phyloP scores from a whole-genome alignment of 371 early-diverging fungal species.

The Amoeboaphelidium protococcarum region DNA sequence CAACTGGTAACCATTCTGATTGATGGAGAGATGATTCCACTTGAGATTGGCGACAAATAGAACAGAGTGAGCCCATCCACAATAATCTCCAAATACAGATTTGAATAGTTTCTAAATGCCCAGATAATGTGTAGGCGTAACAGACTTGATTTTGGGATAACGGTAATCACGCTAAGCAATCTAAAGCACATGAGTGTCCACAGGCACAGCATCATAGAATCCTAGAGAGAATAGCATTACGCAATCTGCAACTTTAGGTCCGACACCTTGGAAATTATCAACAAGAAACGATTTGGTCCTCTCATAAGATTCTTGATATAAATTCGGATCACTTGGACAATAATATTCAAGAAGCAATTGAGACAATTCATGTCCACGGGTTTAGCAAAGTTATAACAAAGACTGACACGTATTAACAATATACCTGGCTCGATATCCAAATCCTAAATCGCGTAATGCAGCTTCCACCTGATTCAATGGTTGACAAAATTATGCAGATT shows the following conservation, averaged over 20 bases:
- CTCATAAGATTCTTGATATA: neutral
- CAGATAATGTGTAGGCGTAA: conserved; percentile 34
- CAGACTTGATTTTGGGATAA: conserved; percentile 23
- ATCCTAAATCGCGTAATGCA: conserved; percentile 43
- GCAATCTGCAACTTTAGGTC: conserved; percentile 95
- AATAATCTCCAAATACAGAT: conserved; percentile 44
- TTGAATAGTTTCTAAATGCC: conserved; percentile 42
- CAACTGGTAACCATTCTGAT: too few relatives aligned
- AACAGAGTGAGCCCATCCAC: conserved; percentile 81
- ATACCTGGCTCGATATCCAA: conserved; percentile 84
- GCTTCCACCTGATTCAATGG: conserved; percentile 27
- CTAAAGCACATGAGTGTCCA: conserved; percentile 80
- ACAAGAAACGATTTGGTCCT: neutral
- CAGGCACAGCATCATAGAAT: conserved; percentile 54
- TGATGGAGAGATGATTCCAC: too few relatives aligned
- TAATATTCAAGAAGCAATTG: too few relatives aligned
- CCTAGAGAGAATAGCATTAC: conserved; percentile 53
- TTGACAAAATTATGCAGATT: too few relatives aligned
- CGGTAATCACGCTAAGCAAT: conserved; percentile 56
- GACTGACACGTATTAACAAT: conserved; percentile 35
- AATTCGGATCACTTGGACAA: too few relatives aligned
- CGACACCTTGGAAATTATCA: conserved; percentile 15
- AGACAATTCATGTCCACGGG: too few relatives aligned
- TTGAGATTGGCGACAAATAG: conserved; percentile 17
- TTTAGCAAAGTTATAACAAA: conserved; percentile 1